Evolutionary conservation across 2,329 filamentous ascomycete genomes (phyloP), one percentile per base, ranked within the genome.

Genomic region (Botryosphaeria dothidea): DNA sequence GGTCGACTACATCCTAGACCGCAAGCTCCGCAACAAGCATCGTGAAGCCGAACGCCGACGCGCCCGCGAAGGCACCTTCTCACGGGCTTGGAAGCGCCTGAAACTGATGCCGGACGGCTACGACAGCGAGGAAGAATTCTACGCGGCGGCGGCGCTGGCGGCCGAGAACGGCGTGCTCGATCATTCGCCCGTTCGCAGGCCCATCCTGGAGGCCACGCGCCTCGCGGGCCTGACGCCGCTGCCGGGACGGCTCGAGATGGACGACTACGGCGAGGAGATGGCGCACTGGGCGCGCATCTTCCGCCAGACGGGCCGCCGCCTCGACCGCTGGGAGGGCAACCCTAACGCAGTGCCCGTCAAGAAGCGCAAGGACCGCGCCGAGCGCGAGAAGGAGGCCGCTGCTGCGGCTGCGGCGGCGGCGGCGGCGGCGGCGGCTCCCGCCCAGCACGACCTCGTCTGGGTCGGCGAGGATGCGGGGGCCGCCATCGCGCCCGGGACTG

Each of bases 1-100:
- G 5, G 91, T 94, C n/a, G 90, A 93, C 71, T 90, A 93, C 71
- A 91, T 92, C 60, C 85, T 95, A 17, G 89, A 92, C 69, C 87
- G 89, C n/a, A 89, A 90, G 31, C 80, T 94, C 36, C 86, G 90
- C 56, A 84, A 83, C 68, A 82, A 86, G 60, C 89, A 93, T 72
- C 86, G 88, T 72, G 82, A 82, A 64, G 85, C 88, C 13, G 86
- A 87, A 52, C 88, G 88, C 70, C 72, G 79, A 19, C 85, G 91
- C 4, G 85, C 85, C 21, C 80, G 83, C 62, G 87, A 92, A 66
- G 90, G 91, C 13, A 83, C 86, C 8, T 84, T 94, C 62, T 81
- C 89, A 69, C 84, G 90, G 46, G 86, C 90, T 0, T 87, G 88
- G 77, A 85, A 84, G 64, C 85, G 92, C 23, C 83, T 90, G 21